Evolutionary conservation across 2,329 filamentous ascomycete genomes (phyloP).

Genomic region (Exophiala alcalophila): DNA sequence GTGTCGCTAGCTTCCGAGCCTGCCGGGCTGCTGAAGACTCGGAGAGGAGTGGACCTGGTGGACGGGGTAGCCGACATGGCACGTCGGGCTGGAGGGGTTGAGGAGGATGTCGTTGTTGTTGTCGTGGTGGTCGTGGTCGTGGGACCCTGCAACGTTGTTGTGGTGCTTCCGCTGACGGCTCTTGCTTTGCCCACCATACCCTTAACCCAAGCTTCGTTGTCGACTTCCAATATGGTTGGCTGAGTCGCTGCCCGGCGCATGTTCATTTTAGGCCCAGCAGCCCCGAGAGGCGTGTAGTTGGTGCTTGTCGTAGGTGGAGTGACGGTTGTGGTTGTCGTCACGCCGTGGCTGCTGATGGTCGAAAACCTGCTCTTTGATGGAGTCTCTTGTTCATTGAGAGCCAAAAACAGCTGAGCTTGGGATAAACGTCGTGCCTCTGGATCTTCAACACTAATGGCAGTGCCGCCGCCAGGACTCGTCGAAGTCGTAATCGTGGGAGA

Average conservation of each 20-base stretch:
- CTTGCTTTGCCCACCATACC: constrained; percentile 46
- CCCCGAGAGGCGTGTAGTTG: constrained; percentile 42
- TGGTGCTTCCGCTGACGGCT: constrained; percentile 25
- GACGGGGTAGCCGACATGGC: constrained; percentile 12
- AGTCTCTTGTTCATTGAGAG: neutral
- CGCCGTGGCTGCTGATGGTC: constrained; percentile 9
- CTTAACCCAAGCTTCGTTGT: constrained; percentile 49
- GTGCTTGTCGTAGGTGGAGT: constrained; percentile 22
- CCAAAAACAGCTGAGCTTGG: neutral
- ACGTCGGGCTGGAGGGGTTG: constrained; percentile 14
- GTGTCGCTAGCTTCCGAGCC: constrained; percentile 10
- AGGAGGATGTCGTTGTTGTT: constrained; percentile 22
- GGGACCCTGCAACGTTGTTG: constrained; percentile 16
- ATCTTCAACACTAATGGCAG: constrained; percentile 2
- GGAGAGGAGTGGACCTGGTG: too few species aligned
- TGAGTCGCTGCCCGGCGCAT: constrained; percentile 41
- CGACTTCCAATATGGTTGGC: constrained; percentile 37
- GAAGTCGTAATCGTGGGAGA: constrained; percentile 15
- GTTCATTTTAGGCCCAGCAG: constrained; percentile 45
- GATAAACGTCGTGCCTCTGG: neutral
- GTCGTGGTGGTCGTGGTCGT: constrained; percentile 26
- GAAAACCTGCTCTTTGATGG: constrained; percentile 5
- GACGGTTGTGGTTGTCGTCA: constrained; percentile 22
- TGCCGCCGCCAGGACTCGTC: constrained; percentile 7
- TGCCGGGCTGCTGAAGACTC: constrained; percentile 14